Percentiles rank a stretch among this genome's conserved stretches.
phyloP scores from a whole-genome alignment of 257 asterid genomes.

The Plantago major region DNA sequence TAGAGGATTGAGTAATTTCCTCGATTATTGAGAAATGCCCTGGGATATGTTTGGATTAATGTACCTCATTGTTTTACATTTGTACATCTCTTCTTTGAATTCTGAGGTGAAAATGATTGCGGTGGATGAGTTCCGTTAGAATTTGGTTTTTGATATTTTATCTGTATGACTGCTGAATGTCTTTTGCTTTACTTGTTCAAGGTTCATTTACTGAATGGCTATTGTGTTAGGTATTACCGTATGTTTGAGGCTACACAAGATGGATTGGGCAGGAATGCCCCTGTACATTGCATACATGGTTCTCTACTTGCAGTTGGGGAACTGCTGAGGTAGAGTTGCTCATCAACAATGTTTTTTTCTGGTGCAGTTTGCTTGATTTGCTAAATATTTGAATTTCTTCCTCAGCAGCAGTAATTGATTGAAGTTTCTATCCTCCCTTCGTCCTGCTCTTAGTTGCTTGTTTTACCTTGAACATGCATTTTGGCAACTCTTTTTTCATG shows the following conservation, averaged over 20 bases:
- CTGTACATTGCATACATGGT: slow-evolving; percentile 96
- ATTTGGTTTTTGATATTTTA: not conserved
- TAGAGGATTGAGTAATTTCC: too few relatives aligned
- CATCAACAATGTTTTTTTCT: slow-evolving; percentile 22
- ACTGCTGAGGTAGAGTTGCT: slow-evolving; percentile 71
- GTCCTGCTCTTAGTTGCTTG: too few relatives aligned
- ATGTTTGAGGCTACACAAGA: slow-evolving; percentile 99
- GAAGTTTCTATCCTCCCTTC: too few relatives aligned
- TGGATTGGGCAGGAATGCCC: slow-evolving; percentile 87
- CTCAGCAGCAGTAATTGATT: too few relatives aligned
- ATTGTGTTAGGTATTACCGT: slow-evolving; percentile 75
- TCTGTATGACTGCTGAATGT: slow-evolving; percentile 2
- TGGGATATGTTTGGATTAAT: too few relatives aligned
- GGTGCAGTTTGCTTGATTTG: slow-evolving; percentile 13
- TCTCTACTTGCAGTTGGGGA: slow-evolving; percentile 99
- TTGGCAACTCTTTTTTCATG: too few relatives aligned
- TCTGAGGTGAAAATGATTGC: too few relatives aligned
- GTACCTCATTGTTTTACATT: too few relatives aligned
- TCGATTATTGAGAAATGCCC: too few relatives aligned
- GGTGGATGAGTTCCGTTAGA: slow-evolving; percentile 5
- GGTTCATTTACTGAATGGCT: slow-evolving; percentile 22
- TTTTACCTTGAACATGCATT: too few relatives aligned
- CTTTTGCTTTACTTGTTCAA: not conserved
- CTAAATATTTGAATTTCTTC: too few relatives aligned
- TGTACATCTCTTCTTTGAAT: too few relatives aligned